These are phyloP conservation scores for Blastobotrys terrestris DNA, from an alignment of 805 yeast genomes.

Conservation along the genomic window DNA sequence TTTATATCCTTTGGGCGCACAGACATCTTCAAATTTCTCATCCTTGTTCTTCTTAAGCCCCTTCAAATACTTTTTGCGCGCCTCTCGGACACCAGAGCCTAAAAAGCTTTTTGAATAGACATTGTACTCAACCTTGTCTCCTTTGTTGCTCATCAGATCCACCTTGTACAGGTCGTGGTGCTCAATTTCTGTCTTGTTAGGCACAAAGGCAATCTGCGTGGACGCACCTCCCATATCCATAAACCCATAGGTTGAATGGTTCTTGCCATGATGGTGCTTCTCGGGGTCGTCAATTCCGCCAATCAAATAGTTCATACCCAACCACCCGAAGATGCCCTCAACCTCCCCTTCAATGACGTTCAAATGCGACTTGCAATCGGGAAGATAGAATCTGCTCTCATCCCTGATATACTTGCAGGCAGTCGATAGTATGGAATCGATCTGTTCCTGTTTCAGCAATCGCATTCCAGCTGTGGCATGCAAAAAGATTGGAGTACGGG, in stretches of 20 bases:
- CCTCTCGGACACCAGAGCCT: conserved; percentile 96
- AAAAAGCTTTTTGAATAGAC: conserved; percentile 94
- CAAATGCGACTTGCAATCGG: conserved; percentile 62
- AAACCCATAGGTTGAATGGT: conserved; percentile 63
- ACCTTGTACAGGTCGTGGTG: conserved; percentile 70
- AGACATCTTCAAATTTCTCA: conserved; percentile 57
- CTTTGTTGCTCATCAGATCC: conserved; percentile 58
- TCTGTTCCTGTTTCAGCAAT: conserved; percentile 50
- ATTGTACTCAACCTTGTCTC: conserved; percentile 57
- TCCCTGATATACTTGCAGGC: conserved; percentile 54
- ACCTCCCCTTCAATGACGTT: conserved; percentile 89
- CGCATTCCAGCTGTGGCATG: conserved; percentile 98
- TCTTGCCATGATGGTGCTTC: conserved; percentile 18
- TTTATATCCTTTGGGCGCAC: conserved; percentile 65
- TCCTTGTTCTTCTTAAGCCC: conserved; percentile 12
- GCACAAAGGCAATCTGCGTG: conserved; percentile 91
- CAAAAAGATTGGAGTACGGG: conserved; percentile 76
- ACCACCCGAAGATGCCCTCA: conserved; percentile 95
- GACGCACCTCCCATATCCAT: conserved; percentile 99
- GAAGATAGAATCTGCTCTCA: conserved; percentile 50
- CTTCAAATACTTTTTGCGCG: conserved; percentile 60
- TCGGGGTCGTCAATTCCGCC: conserved; percentile 43
- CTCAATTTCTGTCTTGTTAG: conserved; percentile 51
- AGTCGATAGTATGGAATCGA: conserved; percentile 46
- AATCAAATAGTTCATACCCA: conserved; percentile 79